Evolutionary conservation across 805 yeast species (phyloP), one percentile per base, ranked within the genome.

Genomic region (Sungouiozyma ichnusensis): DNA sequence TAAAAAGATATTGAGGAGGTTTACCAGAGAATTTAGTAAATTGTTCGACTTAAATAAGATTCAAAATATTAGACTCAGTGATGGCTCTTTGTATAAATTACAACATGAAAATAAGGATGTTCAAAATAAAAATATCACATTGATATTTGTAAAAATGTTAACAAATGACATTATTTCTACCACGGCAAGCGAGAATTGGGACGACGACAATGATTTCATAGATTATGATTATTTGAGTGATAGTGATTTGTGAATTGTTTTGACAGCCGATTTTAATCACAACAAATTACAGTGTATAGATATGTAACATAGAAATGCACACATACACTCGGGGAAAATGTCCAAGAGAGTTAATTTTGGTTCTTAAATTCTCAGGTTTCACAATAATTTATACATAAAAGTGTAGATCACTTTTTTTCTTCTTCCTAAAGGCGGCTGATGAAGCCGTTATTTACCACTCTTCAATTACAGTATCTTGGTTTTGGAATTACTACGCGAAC

Each of bases 81-180:
- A 24, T 11, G 29, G 11, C 9, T 24, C 29, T 24, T 11, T 11
- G 11, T 24, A 24, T 11, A 24, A 24, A 11, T 24, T 24, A 24
- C 29, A 24, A 24, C 9, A 24, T 7, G 11, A 6, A 24, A 6
- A 11, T 24, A 11, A 6, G 11, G 29, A 24, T 11, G 11, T 24
- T 11, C 29, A 6, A 24, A 6, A 11, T 11, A 24, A 24, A 11
- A 24, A 24, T 24, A 11, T 24, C 29, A 11, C 6, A 24, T 11
- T 24, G 9, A 7, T 11, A 7, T 24, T 24, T 11, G 9, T 24
- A 6, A 24, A 11, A 24, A 11, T 24, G 29, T n/a, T 6, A 4
- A 19, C 16, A 13, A 39, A 18, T 20, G 44, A 41, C 27, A 41
- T 41, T 7, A 41, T 41, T n/a, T 41, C 44, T 3, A 41, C 37